A percentile compares a stretch with the other conserved stretches of the same genome.
These are phyloP conservation scores for Hemisphaericaspora nanyangensis DNA, from an alignment of 805 yeast species.

Conservation along the genomic window DNA sequence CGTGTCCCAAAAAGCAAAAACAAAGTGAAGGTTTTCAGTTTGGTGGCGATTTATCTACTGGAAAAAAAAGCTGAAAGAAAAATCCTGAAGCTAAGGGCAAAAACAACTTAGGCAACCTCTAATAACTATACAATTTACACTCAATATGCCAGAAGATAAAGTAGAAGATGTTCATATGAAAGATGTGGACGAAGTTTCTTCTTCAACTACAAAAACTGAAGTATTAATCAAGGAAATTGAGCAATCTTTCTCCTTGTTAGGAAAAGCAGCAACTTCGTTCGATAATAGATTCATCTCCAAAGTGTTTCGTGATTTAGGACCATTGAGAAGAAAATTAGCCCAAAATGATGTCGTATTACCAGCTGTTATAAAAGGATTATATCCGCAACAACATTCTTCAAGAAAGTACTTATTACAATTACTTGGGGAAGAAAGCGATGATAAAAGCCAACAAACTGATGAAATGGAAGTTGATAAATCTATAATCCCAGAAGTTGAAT, in stretches of 20 bases:
- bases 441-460: constrained; percentile 10
- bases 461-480: constrained; percentile 24
- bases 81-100: too few relatives aligned
- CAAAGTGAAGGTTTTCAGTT: too few relatives aligned
- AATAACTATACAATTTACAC: too few relatives aligned
- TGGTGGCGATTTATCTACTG: too few relatives aligned
- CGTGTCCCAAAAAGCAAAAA: too few relatives aligned
- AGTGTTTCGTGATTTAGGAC: constrained; percentile 78
- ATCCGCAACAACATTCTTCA: constrained; percentile 46
- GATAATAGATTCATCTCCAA: constrained; percentile 88
- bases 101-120: too few relatives aligned
- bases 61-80: too few relatives aligned
- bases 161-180: constrained; percentile 8
- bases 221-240: constrained; percentile 33
- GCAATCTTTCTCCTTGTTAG: constrained; percentile 43
- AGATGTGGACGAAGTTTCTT: constrained; percentile 3
- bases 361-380: constrained; percentile 50
- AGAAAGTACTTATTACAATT: constrained; percentile 36
- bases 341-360: constrained; percentile 44
- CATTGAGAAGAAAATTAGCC: constrained; percentile 63
- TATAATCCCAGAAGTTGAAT: constrained; percentile 72
- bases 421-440: constrained; percentile 26
- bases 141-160: constrained; percentile 1
- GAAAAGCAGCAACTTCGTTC: constrained; percentile 63
- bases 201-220: not conserved